A percentile compares a stretch with the other conserved stretches of the same genome.
Evolutionary conservation across 2,329 filamentous ascomycete genomes (phyloP).

Genomic region (Allantophomopsis cytisporea): DNA sequence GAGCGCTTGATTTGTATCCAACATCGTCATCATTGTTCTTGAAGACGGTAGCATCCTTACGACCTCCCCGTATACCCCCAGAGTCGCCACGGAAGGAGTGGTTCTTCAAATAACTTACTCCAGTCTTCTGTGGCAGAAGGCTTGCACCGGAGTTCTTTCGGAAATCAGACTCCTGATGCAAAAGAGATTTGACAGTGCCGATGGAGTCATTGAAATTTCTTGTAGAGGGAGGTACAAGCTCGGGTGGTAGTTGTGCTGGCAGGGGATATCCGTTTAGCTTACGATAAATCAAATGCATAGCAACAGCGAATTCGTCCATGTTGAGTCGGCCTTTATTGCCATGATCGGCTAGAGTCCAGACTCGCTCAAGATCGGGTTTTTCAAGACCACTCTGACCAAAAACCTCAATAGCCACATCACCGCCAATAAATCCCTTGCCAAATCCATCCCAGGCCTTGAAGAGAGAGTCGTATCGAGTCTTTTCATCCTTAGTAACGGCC

Average conservation of each 20-base stretch:
- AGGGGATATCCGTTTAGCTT: conserved; percentile 93
- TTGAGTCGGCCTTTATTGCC: conserved; percentile 91
- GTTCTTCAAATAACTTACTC: conserved; percentile 94
- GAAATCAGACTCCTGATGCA: conserved; percentile 79
- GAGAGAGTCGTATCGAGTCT: conserved; percentile 87
- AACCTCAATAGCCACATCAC: conserved; percentile 89
- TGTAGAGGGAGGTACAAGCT: conserved; percentile 88
- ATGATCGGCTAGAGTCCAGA: conserved; percentile 91
- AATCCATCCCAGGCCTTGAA: conserved; percentile 97
- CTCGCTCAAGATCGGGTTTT: conserved; percentile 75
- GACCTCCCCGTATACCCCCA: conserved; percentile 40
- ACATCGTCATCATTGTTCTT: conserved; percentile 92
- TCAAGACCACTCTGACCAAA: conserved; percentile 92
- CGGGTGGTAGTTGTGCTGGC: conserved; percentile 74
- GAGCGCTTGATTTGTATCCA: conserved; percentile 87
- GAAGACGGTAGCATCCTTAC: conserved; percentile 93
- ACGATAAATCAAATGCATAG: conserved; percentile 97
- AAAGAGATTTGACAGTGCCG: conserved; percentile 78
- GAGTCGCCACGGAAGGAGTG: conserved; percentile 71
- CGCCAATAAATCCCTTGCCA: conserved; percentile 81
- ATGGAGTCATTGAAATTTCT: conserved; percentile 89
- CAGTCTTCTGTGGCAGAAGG: conserved; percentile 86
- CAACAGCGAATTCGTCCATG: conserved; percentile 93
- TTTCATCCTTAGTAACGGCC: conserved; percentile 98
- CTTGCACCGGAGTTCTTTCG: conserved; percentile 83